Conservation (phyloP, 2,329 filamentous ascomycete genomes). For the Podosphaera fusca region DNA sequence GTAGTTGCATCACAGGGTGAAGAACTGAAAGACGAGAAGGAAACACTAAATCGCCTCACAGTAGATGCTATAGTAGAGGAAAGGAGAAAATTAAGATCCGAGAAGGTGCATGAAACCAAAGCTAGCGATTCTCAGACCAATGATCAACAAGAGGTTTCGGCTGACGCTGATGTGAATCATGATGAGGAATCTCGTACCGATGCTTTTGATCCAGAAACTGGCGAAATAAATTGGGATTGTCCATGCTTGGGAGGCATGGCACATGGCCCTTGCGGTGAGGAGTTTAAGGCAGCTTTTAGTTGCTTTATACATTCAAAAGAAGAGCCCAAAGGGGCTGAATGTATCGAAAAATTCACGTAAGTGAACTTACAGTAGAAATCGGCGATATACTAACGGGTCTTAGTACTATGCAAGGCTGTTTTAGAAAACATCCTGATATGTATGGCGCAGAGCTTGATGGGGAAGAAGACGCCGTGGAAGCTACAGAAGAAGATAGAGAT, state of each 20-base stretch:
- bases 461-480: conserved; percentile 32
- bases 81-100: conserved; percentile 23
- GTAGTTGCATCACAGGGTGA: conserved; percentile 16
- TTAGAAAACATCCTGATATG: conserved; percentile 74
- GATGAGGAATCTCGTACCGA: conserved; percentile 64
- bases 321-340: conserved; percentile 94
- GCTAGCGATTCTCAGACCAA: conserved; percentile 7
- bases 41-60: conserved; percentile 34
- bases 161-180: conserved; percentile 18
- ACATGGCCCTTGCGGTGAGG: conserved; percentile 77
- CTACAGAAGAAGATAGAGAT: not conserved
- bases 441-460: conserved; percentile 76
- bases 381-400: conserved; percentile 9
- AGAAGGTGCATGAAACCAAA: conserved; percentile 11
- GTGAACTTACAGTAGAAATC: conserved; percentile 16
- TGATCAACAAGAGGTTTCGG: conserved; percentile 6
- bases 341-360: conserved; percentile 92
- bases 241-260: conserved; percentile 96
- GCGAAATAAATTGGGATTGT: conserved; percentile 99
- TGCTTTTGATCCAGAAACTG: conserved; percentile 93
- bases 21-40: conserved; percentile 15
- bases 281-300: conserved; percentile 90
- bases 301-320: conserved; percentile 92
- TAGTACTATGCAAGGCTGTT: conserved; percentile 94
- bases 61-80: conserved; percentile 44